Evolutionary conservation across 306 rosid genomes (phyloP), one percentile per base, ranked within the genome.

Genomic region (Adenanthera pavonina): DNA sequence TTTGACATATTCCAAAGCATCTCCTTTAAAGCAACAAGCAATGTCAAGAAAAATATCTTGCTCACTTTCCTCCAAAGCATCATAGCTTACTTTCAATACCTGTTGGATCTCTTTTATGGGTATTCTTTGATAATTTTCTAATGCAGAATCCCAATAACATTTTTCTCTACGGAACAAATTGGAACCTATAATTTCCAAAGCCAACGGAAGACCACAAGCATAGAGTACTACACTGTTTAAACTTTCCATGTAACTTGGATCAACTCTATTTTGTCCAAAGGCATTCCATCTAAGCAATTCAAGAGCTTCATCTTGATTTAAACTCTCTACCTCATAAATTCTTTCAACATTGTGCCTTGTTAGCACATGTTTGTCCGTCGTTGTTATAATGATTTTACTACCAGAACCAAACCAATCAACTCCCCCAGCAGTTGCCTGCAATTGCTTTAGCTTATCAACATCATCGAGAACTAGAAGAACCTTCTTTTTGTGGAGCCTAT

Each of bases 201-300:
- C 72, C 51, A 67, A 51, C 2, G 61, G 76, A 51, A 72, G 76
- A 3, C 76, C 60, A 12, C n/a, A 3, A 19, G 19, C 17, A 71
- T 71, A 71, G 6, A 25, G 12, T 2, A 48, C 40, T 25, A 30
- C 57, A 2, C 4, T 19, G 13, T 46, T 71, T 15, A 25, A 71
- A 7, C 12, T 33, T 0, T 47, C 60, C 14, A 6, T 1, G 15
- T 20, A 47, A 48, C 43, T 25, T 46, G 60, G 20, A 33, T 34
- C 76, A 68, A 83, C 83, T 84, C 72, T 44, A n/a, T 52, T 46
- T 81, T 70, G 35, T 68, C 73, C 51, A 49, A 41, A 67, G 69
- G 59, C 40, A 43, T 19, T 62, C 68, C 68, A 62, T 2, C 41
- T 77, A 5, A 60, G 44, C 40, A 48, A 53, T 73, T 35, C 67